Base-by-base conservation (phyloP, 495 filamentous ascomycete genomes). In the Entonaema liquescens region DNA sequence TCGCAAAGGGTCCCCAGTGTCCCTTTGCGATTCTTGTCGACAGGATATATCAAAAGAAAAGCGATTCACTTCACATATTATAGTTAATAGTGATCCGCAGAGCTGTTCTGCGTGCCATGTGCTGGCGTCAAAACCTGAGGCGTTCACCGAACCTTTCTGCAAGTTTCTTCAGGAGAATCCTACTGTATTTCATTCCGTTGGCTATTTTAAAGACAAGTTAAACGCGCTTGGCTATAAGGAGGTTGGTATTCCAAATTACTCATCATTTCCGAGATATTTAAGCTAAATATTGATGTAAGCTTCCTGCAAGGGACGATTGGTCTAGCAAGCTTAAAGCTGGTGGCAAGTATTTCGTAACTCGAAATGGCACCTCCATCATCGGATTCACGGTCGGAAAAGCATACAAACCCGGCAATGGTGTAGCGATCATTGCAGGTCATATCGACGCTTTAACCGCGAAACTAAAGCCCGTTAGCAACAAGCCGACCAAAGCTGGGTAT, bases 81-180 rank as follows among this genome's bases (percentile, higher is more conserved):
- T 55, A 8, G 50, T 74, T 21, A 42, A 56, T 12, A 42, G 59
- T 49, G 54, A 72, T 29, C 50, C 62, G 35, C 54, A 31, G 33
- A 56, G 62, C 5, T 77, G 76, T 36, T 55, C 38, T 21, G 60
- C 38, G 12, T 75, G 78, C 54, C 60, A 70, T 8, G 71, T 82
- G n/a, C 78, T 77, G 68, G 76, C 75, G n/a, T 56, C 79, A 29
- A 79, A 75, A 29, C 84, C 86, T 17, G 87, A 88, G 69, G 87
- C 84, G 49, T 97, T 94, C 78, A 89, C 92, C 3, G 85, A 93
- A 77, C 92, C 94, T 0, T 99, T 96, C 82, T 87, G 90, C 75
- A 88, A 92, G 26, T 99, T 97, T 76, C 89, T 98, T 83, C 91
- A 89, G 66, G 81, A 89, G 28, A 97, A 97, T 77, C 95, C 95